Evolutionary conservation across 495 filamentous ascomycete species (phyloP).

Genomic region (Venustampulla echinocandica): DNA sequence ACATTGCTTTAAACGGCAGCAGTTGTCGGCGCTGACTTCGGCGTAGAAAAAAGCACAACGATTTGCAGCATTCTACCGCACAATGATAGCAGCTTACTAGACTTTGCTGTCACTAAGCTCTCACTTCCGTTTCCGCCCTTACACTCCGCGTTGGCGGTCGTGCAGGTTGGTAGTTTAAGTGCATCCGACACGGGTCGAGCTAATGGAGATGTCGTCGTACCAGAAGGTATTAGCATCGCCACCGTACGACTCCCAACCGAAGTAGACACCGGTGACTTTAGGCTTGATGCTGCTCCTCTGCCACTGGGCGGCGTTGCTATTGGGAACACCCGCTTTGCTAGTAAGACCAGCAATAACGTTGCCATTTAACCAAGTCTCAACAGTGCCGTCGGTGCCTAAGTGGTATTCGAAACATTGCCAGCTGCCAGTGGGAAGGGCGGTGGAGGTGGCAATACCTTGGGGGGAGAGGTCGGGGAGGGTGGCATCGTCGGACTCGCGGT

Average conservation of each 20-base stretch:
- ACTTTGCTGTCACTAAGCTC: no score
- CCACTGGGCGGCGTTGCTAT: conserved; percentile 45
- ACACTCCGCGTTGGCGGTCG: background rate
- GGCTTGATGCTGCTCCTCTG: conserved; percentile 36
- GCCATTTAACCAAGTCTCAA: conserved; percentile 50
- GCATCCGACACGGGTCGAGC: conserved; percentile 40
- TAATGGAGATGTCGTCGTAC: conserved; percentile 45
- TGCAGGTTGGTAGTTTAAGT: background rate
- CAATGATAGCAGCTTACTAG: no score
- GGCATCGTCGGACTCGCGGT: conserved; percentile 52
- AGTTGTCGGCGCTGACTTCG: no score
- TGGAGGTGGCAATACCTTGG: conserved; percentile 43
- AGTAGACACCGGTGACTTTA: conserved; percentile 44
- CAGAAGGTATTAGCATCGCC: conserved; percentile 50
- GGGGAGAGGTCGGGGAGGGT: conserved; percentile 51
- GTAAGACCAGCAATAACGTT: conserved; percentile 41
- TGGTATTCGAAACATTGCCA: conserved; percentile 54
- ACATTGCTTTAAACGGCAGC: no score
- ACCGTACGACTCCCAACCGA: conserved; percentile 52
- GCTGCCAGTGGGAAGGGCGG: conserved; percentile 33
- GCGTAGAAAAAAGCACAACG: no score
- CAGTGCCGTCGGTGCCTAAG: conserved; percentile 42
- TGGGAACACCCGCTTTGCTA: conserved; percentile 31
- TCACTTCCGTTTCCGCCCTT: no score
- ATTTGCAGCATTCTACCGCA: no score